phyloP scores from a whole-genome alignment of 1,284 basidiomycete species.

The Sanghuangporus baumii region DNA sequence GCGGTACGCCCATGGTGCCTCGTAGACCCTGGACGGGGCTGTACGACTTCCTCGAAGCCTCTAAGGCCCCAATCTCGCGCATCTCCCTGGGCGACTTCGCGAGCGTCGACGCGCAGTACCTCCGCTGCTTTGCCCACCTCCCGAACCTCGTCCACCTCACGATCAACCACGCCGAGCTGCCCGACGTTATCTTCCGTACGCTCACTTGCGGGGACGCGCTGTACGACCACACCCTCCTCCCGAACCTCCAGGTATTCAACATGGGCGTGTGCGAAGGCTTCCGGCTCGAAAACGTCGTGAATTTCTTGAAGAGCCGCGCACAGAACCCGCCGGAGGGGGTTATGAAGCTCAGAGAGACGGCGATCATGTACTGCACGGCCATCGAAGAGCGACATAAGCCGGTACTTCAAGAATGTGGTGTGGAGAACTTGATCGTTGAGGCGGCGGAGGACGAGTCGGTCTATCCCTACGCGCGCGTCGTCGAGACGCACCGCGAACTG shows the following conservation, averaged over 20 bases:
- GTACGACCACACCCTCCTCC: slow-evolving; percentile 2
- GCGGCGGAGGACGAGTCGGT: neutral
- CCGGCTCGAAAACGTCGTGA: neutral
- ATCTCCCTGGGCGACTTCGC: slow-evolving; percentile 16
- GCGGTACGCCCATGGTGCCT: slow-evolving; percentile 2
- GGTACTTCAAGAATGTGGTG: neutral
- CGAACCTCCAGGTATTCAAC: slow-evolving; percentile 12
- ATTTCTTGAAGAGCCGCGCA: slow-evolving; percentile 6
- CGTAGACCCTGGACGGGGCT: slow-evolving; percentile 3
- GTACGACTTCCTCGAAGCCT: slow-evolving; percentile 6
- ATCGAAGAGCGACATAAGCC: neutral
- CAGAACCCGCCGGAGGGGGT: neutral
- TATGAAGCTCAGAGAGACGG: neutral
- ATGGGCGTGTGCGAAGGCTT: slow-evolving; percentile 15
- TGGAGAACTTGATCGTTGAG: slow-evolving; percentile 8
- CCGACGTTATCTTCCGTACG: neutral
- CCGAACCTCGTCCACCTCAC: slow-evolving; percentile 10
- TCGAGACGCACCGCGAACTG: slow-evolving; percentile 14
- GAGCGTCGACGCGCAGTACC: neutral
- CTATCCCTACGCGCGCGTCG: slow-evolving; percentile 13
- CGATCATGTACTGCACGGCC: slow-evolving; percentile 9
- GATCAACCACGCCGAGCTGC: slow-evolving; percentile 9
- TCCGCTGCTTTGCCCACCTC: neutral
- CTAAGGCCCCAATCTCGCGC: slow-evolving; percentile 1
- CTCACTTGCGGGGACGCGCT: neutral